Evolutionary conservation across 139 green algal genomes (phyloP), one percentile per base, ranked within the genome.

Genomic region (Chlamydomonas urium): DNA sequence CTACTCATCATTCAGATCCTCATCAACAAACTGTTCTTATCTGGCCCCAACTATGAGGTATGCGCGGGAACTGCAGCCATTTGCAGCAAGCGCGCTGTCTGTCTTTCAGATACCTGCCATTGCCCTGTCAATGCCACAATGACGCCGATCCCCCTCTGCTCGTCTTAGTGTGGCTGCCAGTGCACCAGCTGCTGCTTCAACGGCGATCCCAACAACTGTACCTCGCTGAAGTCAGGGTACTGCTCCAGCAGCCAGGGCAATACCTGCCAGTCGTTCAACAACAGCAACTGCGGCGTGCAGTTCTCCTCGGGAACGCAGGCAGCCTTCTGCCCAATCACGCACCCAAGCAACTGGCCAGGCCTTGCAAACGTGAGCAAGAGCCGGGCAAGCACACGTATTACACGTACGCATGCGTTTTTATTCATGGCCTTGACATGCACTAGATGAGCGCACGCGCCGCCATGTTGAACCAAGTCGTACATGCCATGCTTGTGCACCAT

Each of bases 1-100:
- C 74, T 94, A 23, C 71, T 84, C n/a, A 59, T 83, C 8, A 81
- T 93, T n/a, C 81, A 71, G 29, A 32, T 71, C 1, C 28, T 77
- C 1, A 50, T 93, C 6, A 75, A 91, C 73, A 81, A 73, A 1
- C 36, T 79, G 0, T 73, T 83, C 33, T 63, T 87, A 1, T 69
- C 65, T 3, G 76, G 76, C 1, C 26, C 33, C 0, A 81, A 90
- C 23, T 89, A 79, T 28, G 36, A 75, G 77, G 82, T 84, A 45
- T 17, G 66, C 42, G 17, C 42, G 42, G n/a, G n/a, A n/a, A n/a
- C n/a, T n/a, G n/a, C n/a, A 63, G 53, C 10, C 53, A 63, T 33
- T 14, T 14, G 53, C 26, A 34, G 26, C 53, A 14, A 63, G 6
- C 10, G 42, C 10, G 14, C 42, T 14, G 42, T 14, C 42, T 50